A percentile compares a stretch with the other conserved stretches of the same genome.
Evolutionary conservation across 2,329 filamentous ascomycete genomes (phyloP).

Genomic region (Aspergillus eucalypticola): DNA sequence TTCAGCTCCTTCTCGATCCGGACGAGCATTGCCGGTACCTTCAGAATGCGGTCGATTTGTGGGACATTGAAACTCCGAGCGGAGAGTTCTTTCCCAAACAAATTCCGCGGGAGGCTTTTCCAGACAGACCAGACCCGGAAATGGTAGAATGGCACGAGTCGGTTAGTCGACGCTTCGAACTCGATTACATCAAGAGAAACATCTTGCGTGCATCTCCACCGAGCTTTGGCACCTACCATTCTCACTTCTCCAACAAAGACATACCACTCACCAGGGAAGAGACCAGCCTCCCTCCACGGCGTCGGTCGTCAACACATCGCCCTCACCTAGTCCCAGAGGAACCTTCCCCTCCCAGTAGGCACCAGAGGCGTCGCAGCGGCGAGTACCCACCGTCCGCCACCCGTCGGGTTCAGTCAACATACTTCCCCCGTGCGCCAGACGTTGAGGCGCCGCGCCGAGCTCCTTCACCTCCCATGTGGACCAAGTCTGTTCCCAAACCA

Average conservation of each 20-base stretch:
- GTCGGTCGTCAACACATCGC: conserved; percentile 19
- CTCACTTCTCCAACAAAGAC: conserved; percentile 36
- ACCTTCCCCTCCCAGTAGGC: conserved; percentile 21
- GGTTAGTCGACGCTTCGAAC: conserved; percentile 69
- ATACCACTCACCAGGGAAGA: conserved; percentile 23
- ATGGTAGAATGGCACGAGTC: conserved; percentile 83
- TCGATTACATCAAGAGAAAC: conserved; percentile 55
- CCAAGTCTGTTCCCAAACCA: conserved; percentile 21
- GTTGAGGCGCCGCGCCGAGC: conserved; percentile 26
- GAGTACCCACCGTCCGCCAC: conserved; percentile 21
- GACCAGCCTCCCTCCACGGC: conserved; percentile 21
- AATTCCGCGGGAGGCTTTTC: conserved; percentile 70
- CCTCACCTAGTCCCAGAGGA: conserved; percentile 24
- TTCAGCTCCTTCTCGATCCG: conserved; percentile 83
- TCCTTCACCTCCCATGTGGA: conserved; percentile 28
- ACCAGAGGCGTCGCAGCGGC: conserved; percentile 26
- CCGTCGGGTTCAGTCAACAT: conserved; percentile 23
- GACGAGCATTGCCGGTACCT: conserved; percentile 84
- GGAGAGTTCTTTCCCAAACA: conserved; percentile 59
- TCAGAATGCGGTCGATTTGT: conserved; percentile 75
- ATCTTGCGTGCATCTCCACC: conserved; percentile 36
- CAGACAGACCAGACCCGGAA: conserved; percentile 70
- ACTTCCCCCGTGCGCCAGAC: conserved; percentile 20
- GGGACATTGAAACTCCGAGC: conserved; percentile 72
- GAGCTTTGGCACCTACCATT: conserved; percentile 29